Base-by-base conservation (phyloP, 2,329 filamentous ascomycete genomes). In the Aspergillus uvarum region DNA sequence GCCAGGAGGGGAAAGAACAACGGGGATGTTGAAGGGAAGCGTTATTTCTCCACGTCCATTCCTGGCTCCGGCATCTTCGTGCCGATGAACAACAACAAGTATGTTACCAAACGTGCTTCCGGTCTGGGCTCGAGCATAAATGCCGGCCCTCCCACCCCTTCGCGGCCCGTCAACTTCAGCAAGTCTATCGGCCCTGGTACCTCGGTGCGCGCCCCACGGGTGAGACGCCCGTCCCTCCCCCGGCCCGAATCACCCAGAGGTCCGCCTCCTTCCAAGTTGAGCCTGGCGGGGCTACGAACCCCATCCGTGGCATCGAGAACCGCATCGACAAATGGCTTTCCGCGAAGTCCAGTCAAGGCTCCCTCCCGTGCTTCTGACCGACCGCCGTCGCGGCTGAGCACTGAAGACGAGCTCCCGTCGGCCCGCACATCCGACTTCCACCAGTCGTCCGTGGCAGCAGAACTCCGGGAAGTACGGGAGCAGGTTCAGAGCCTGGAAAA, bases 21-120 rank as follows among this genome's bases (percentile, higher is more conserved):
- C 70, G 95, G 95, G 64, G 93, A 96, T 75, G 95, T 98, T 57
- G 94, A 98, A 68, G 95, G 94, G 47, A 81, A 80, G 60, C 81
- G 80, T 58, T 99, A 99, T 78, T 99, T 99, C 75, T 83, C 82
- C 38, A 96, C 95, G 11, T 83, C 84, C 3, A 79, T 88, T 22
- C 85, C 91, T 0, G 92, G 92, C 63, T 87, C 95, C 2, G 95
- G 95, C 62, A 98, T 99, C 70, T 99, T 99, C 73, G 83, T 99
- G 14, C 95, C 95, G 3, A 80, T 95, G 16, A 86, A 88, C 74
- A 95, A 96, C 74, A 91, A 91, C 35, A 83, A 77, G 65, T 78
- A 77, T 62, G 74, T 79, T 84, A 71, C 90, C 85, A 75, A 88
- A 86, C 72, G 85, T 53, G 65, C 65, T 19, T 69, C 86, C 84